Base-by-base conservation (phyloP, 441 rosid species). In the Pelargonium myrrhifolium region DNA sequence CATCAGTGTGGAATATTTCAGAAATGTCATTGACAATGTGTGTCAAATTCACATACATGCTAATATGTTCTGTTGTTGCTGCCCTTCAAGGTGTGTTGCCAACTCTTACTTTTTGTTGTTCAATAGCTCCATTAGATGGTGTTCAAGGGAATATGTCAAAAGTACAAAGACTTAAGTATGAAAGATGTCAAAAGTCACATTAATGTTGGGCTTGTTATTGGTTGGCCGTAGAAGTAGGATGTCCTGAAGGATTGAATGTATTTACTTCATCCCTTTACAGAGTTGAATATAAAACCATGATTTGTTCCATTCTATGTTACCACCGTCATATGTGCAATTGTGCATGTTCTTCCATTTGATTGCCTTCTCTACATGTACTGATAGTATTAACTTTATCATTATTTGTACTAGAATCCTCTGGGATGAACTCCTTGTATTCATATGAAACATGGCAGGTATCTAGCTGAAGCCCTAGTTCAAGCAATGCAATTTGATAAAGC, bases 401-500 rank as follows among this genome's bases (percentile, higher is more conserved):
- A 4, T 51, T 51, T 51, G 58, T 51, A 15, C 7, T 9, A 1
- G 26, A 21, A 20, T 58, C 14, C 62, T 21, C 58, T 26, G n/a
- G 42, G 17, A 66, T n/a, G 26, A 69, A 69, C 11, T 47, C 18
- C 5, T 4, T 47, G 17, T 43, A 20, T 74, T 51, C 18, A 53
- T 62, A 24, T 15, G 61, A 67, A 53, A 76, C 22, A 51, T 70
- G 72, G 12, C 83, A 91, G 99, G 86, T 91, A 91, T 76, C 82
- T 94, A 60, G 93, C 97, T 5, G 99, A 94, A 84, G 96, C 99
- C 11, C 90, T 88, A 73, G 97, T 94, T 74, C 99, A 94, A 66
- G 97, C 97, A 66, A 87, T 94, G 99, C 95, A 91, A 74, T 94
- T 94, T 76, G 93, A 85, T 69, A 88, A 88, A 82, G 99, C 99